phyloP scores from a whole-genome alignment of 2,329 filamentous ascomycete species.

The Verticillium longisporum region DNA sequence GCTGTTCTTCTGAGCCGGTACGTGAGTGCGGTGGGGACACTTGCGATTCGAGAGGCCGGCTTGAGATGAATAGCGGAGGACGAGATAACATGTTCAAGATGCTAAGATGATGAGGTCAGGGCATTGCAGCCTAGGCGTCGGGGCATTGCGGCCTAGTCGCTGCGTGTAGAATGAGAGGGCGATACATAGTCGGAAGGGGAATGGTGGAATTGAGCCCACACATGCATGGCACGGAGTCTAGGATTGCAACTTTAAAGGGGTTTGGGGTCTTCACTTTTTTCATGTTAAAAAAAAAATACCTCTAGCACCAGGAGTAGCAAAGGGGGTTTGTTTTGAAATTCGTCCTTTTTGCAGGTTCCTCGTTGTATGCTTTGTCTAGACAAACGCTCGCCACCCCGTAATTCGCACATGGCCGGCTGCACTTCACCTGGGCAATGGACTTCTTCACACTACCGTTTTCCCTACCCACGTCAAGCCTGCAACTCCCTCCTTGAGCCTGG shows the following conservation, averaged over 20 bases:
- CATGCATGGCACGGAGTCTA: neutral
- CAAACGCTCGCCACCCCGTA: neutral
- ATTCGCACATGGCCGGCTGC: neutral
- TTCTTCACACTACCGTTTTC: neutral
- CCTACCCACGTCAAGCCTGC: too few relatives aligned
- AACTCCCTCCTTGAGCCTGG: neutral
- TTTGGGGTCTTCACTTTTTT: neutral
- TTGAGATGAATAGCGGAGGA: neutral
- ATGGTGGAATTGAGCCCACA: neutral
- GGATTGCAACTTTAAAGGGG: neutral
- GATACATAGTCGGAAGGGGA: neutral
- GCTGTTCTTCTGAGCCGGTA: conserved; percentile 47
- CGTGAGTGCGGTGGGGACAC: neutral
- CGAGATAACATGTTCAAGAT: too few relatives aligned
- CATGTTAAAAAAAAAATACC: neutral
- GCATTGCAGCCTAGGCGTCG: too few relatives aligned
- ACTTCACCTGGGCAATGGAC: neutral
- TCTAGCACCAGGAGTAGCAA: neutral
- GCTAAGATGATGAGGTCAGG: too few relatives aligned
- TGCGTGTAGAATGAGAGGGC: neutral
- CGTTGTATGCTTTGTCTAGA: neutral
- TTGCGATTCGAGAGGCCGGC: too few relatives aligned
- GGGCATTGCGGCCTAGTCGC: too few relatives aligned
- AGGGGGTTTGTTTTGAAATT: neutral
- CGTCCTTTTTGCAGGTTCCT: neutral